Conservation (phyloP, 31 red algal genomes). For the Asparagopsis taxiformis region DNA sequence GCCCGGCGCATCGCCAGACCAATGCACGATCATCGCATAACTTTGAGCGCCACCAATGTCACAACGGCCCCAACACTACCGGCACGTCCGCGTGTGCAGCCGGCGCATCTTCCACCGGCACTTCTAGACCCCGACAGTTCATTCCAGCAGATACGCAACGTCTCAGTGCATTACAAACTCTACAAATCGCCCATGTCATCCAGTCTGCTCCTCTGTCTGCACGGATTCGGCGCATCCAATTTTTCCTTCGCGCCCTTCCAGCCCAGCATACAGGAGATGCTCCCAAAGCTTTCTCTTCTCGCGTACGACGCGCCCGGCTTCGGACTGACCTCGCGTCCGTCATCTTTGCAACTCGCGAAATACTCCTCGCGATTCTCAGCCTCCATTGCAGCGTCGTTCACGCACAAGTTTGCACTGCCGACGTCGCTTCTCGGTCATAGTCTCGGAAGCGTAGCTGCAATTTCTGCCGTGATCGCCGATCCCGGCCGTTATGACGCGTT, state of each 20-base stretch:
- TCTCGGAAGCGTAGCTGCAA: constrained; percentile 33
- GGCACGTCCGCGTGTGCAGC: background rate
- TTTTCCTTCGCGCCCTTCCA: constrained; percentile 37
- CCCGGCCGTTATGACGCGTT: constrained; percentile 16
- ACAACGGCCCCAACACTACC: background rate
- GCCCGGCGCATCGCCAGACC: background rate
- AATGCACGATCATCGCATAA: background rate
- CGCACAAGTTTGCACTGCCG: constrained; percentile 27
- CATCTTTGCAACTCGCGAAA: constrained; percentile 11
- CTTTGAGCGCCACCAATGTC: background rate
- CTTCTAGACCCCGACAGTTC: constrained; percentile 3
- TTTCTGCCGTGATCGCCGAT: constrained; percentile 11
- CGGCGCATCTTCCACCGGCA: background rate
- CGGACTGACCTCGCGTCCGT: constrained; percentile 59
- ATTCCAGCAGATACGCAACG: constrained; percentile 39
- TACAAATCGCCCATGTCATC: background rate
- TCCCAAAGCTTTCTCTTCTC: constrained; percentile 9
- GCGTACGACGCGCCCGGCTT: constrained; percentile 57
- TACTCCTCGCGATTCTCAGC: constrained; percentile 35
- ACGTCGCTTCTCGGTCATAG: constrained; percentile 9
- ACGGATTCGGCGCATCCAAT: constrained; percentile 53
- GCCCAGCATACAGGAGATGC: background rate
- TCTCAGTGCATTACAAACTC: constrained; percentile 48
- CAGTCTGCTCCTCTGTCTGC: constrained; percentile 40
- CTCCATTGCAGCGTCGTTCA: constrained; percentile 22